Evolutionary conservation across 1,139 yeast genomes (phyloP).

Genomic region (Zygosaccharomyces pseudobailii): DNA sequence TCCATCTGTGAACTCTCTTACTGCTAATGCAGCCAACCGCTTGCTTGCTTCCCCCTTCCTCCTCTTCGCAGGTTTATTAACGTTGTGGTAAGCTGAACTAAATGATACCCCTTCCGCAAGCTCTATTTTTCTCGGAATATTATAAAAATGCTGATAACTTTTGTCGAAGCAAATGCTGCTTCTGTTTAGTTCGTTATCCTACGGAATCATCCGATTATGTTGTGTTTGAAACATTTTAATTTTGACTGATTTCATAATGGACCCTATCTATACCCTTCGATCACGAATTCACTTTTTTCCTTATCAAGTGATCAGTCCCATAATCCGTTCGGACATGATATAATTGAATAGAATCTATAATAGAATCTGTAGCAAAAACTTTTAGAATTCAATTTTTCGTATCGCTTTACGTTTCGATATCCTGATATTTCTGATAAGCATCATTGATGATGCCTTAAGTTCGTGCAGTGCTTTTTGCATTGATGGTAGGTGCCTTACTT

Average conservation of each 20-base stretch:
- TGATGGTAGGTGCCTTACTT: too few species aligned
- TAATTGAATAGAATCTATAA: too few species aligned
- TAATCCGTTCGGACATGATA: too few species aligned
- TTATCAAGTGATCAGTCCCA: too few species aligned
- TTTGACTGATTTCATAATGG: not conserved
- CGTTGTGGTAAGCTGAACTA: conserved; percentile 2
- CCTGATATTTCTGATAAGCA: too few species aligned
- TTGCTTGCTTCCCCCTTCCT: conserved; percentile 8
- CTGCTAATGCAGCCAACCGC: conserved; percentile 15
- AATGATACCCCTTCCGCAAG: not conserved
- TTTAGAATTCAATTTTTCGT: too few species aligned
- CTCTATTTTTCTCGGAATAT: not conserved
- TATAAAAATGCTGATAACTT: not conserved
- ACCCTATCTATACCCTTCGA: too few species aligned
- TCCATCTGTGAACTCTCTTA: not conserved
- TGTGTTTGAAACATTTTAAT: not conserved
- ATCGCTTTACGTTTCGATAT: too few species aligned
- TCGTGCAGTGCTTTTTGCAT: too few species aligned
- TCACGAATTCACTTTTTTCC: too few species aligned
- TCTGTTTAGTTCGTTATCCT: not conserved
- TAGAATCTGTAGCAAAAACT: too few species aligned
- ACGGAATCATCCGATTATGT: not conserved
- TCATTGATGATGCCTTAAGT: too few species aligned
- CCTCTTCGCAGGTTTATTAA: conserved; percentile 6
- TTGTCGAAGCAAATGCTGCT: not conserved